These are phyloP conservation scores for Zizania palustris DNA, from an alignment of 202 grass and related monocot genomes.

Conservation along the genomic window DNA sequence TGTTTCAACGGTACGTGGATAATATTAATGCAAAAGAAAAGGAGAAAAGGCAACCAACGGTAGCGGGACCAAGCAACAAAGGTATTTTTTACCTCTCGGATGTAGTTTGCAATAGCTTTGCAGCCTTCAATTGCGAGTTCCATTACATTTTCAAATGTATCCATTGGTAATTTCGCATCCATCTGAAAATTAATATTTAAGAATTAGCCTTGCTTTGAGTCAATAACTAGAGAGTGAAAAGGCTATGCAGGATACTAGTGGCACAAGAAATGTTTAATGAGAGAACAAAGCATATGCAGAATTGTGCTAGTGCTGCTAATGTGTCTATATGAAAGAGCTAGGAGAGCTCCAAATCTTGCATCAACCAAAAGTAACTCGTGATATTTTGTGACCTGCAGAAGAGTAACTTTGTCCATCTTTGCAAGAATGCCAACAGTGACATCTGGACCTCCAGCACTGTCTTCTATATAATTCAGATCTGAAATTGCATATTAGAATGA, in stretches of 20 bases:
- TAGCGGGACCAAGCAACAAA: slow-evolving; percentile 21
- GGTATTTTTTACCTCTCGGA: slow-evolving; percentile 58
- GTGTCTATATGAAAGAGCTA: slow-evolving; percentile 32
- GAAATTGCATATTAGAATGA: slow-evolving; percentile 31
- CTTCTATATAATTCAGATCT: slow-evolving; percentile 81
- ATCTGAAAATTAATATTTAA: slow-evolving; percentile 57
- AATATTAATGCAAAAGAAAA: slow-evolving; percentile 10
- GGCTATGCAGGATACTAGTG: background rate
- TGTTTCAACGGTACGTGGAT: background rate
- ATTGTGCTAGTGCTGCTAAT: slow-evolving; percentile 35
- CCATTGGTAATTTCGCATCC: slow-evolving; percentile 85
- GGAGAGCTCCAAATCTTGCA: slow-evolving; percentile 1
- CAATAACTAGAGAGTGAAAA: slow-evolving; percentile 16
- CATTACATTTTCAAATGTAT: slow-evolving; percentile 96
- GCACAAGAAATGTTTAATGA: slow-evolving; percentile 34
- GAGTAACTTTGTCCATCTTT: slow-evolving; percentile 83
- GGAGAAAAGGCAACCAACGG: background rate
- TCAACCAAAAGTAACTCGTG: slow-evolving; percentile 15
- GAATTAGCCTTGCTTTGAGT: slow-evolving; percentile 30
- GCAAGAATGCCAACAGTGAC: slow-evolving; percentile 76
- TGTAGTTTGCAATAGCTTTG: slow-evolving; percentile 87
- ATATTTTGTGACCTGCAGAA: slow-evolving; percentile 59
- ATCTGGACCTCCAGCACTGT: slow-evolving; percentile 76
- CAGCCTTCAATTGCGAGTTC: slow-evolving; percentile 90
- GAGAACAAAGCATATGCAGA: slow-evolving; percentile 31